A percentile compares a stretch with the other conserved stretches of the same genome.
phyloP scores from a whole-genome alignment of 2,329 filamentous ascomycete species.

The Xylariaceae sp. region DNA sequence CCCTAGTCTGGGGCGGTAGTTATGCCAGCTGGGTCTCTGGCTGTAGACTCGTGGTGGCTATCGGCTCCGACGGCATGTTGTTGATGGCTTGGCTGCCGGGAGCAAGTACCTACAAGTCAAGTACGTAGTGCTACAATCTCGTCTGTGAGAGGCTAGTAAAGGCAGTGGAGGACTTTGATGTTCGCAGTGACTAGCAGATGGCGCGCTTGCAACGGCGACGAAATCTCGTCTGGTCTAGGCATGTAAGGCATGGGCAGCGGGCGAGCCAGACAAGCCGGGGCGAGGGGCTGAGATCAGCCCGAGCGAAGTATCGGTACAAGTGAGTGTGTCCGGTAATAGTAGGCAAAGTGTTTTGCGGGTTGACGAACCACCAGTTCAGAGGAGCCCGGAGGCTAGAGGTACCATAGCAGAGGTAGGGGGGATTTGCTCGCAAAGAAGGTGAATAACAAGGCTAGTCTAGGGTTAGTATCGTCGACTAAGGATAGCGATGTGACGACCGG shows the following conservation, averaged over 20 bases:
- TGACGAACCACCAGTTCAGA: too few relatives aligned
- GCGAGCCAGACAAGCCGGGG: slow-evolving; percentile 1
- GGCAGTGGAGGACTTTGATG: slow-evolving; percentile 4
- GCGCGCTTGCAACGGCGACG: slow-evolving; percentile 8
- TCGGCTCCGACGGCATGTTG: slow-evolving; percentile 26
- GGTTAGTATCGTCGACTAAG: background rate
- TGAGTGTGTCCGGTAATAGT: too few relatives aligned
- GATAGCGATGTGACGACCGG: background rate
- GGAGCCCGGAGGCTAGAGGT: too few relatives aligned
- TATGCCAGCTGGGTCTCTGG: too few relatives aligned
- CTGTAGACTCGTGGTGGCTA: slow-evolving; percentile 5
- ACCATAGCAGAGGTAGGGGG: too few relatives aligned
- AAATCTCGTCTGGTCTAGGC: slow-evolving; percentile 6
- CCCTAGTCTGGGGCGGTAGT: too few relatives aligned
- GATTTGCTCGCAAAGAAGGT: too few relatives aligned
- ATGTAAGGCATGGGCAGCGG: background rate
- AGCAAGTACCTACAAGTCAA: slow-evolving; percentile 14
- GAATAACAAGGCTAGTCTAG: too few relatives aligned
- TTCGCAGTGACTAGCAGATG: slow-evolving; percentile 8
- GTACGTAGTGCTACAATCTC: too few relatives aligned
- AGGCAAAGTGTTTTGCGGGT: too few relatives aligned
- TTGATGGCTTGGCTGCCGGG: slow-evolving; percentile 19
- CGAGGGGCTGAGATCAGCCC: background rate
- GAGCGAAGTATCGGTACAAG: background rate
- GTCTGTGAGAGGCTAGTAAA: too few relatives aligned